Evolutionary conservation across 441 rosid genomes (phyloP).

Genomic region (Euphorbia celastroides): DNA sequence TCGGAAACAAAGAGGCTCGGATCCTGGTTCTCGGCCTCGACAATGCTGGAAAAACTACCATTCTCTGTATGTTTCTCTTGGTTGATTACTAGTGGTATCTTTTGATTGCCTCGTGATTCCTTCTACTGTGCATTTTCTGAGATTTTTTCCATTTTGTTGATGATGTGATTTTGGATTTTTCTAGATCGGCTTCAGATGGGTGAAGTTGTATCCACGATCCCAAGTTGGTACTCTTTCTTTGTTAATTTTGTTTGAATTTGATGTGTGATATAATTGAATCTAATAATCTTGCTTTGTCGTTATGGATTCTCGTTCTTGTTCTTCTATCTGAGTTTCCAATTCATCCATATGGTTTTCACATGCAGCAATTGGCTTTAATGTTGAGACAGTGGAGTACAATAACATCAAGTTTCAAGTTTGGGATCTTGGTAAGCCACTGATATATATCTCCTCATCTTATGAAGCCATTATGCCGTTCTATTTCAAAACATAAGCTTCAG

Average conservation of each 20-base stretch:
- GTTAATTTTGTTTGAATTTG: not conserved
- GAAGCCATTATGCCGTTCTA: too few species aligned
- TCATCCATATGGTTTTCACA: slow-evolving; percentile 13
- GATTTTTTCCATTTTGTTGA: too few species aligned
- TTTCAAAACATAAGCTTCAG: not conserved
- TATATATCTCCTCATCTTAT: slow-evolving; percentile 10
- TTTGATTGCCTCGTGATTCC: slow-evolving; percentile 8
- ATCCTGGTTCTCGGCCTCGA: slow-evolving; percentile 82
- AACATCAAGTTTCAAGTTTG: slow-evolving; percentile 94
- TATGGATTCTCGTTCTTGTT: not conserved
- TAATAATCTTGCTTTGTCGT: not conserved
- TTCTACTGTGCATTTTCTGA: slow-evolving; percentile 16
- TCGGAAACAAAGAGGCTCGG: slow-evolving; percentile 68
- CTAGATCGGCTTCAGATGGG: slow-evolving; percentile 97
- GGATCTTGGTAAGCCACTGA: slow-evolving; percentile 75
- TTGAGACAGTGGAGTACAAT: slow-evolving; percentile 82
- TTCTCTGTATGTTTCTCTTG: slow-evolving; percentile 37
- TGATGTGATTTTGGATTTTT: slow-evolving; percentile 14
- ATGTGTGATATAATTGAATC: not conserved
- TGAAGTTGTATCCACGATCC: slow-evolving; percentile 88
- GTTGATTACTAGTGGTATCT: not conserved
- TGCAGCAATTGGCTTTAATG: slow-evolving; percentile 94
- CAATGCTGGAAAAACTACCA: slow-evolving; percentile 81
- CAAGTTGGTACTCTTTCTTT: slow-evolving; percentile 55
- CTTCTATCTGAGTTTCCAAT: slow-evolving; percentile 4